Evolutionary conservation across 2,329 filamentous ascomycete species (phyloP).

Genomic region (Helotiales sp.): DNA sequence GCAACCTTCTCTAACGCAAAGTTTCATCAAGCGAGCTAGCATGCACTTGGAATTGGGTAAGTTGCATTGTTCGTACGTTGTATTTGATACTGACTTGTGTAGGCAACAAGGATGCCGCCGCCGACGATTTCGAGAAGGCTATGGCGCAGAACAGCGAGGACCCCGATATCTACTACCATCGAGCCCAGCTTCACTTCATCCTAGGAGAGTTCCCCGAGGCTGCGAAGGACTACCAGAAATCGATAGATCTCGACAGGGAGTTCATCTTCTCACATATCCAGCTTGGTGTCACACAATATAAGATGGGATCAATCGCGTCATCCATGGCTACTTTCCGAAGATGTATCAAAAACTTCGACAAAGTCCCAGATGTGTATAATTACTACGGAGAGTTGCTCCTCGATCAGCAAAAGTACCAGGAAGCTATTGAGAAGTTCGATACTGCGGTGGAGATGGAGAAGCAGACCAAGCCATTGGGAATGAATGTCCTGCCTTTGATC

Average conservation of each 20-base stretch:
- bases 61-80: slow-evolving; percentile 28
- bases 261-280: slow-evolving; percentile 99
- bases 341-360: slow-evolving; percentile 97
- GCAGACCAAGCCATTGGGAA: slow-evolving; percentile 86
- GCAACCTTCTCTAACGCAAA: slow-evolving; percentile 85
- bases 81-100: slow-evolving; percentile 33
- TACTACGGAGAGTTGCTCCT: slow-evolving; percentile 97
- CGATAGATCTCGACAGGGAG: slow-evolving; percentile 90
- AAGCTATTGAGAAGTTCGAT: slow-evolving; percentile 97
- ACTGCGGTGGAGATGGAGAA: slow-evolving; percentile 99
- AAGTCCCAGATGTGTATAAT: slow-evolving; percentile 97
- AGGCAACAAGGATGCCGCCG: slow-evolving; percentile 84
- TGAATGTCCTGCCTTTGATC: slow-evolving; percentile 96
- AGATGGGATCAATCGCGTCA: slow-evolving; percentile 97
- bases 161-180: slow-evolving; percentile 98
- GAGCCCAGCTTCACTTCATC: slow-evolving; percentile 97
- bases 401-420: slow-evolving; percentile 92
- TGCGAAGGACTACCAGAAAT: slow-evolving; percentile 98
- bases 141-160: slow-evolving; percentile 83
- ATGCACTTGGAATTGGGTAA: slow-evolving; percentile 92
- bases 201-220: slow-evolving; percentile 90
- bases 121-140: slow-evolving; percentile 83
- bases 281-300: slow-evolving; percentile 98
- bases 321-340: slow-evolving; percentile 98
- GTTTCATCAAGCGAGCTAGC: slow-evolving; percentile 97